Evolutionary conservation across 306 rosid species (phyloP), one percentile per base, ranked within the genome.

Genomic region (Heteromeles arbutifolia): DNA sequence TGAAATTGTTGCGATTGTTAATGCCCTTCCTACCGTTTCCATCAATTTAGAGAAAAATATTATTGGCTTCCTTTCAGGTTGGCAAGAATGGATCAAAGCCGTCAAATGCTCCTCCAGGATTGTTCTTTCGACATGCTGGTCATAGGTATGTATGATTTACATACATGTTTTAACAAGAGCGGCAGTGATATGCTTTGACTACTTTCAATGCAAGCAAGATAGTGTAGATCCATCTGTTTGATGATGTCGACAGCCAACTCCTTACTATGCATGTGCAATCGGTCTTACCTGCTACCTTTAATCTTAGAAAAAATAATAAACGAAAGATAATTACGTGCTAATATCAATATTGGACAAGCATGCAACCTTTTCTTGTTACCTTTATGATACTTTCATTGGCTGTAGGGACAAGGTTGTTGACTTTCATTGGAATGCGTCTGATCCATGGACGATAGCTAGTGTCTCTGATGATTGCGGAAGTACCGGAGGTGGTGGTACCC

Each of bases 401-500:
- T 32, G 29, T 59, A 94, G 98, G 94, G 98, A 94, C 87, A 94
- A 88, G 84, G 90, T 94, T 63, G 97, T 90, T 48, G 98, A 94
- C 80, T 91, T 94, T 77, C 93, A 94, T 48, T 94, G 98, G 98
- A 94, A 88, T 86, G 83, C 91, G 11, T 87, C 90, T 81, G 99
- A 95, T 85, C 97, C 97, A 4, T 95, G 99, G 99, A 92, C 99
- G 1, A 85, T 95, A 70, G 93, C 89, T 37, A 95, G 99, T 12
- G 99, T 95, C 72, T 95, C 99, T 34, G 99, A 95, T 82, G 99
- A 95, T 78, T 92, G 99, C 79, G 97, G 86, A 80, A 90, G 91
- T 65, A 92, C 99, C 37, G 97, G 99, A 21, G 99, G 99, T 68
- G 99, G 99, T 24, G 99, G 97, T 66, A 95, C 99, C 10, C 84